phyloP scores from a whole-genome alignment of 73 alveolate species.

The Paramecium octaurelia region DNA sequence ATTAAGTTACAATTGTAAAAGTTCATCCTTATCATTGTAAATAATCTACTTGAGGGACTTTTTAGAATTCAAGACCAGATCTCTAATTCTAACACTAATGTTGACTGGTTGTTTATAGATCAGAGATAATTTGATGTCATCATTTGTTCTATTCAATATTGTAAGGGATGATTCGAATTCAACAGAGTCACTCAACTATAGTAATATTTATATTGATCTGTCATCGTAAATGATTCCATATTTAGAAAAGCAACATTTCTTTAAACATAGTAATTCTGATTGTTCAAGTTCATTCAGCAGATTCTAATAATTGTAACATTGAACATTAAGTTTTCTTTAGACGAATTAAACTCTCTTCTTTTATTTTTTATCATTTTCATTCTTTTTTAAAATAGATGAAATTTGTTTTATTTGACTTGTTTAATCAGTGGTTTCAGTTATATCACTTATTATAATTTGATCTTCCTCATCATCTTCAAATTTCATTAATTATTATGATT shows the following conservation, averaged over 20 bases:
- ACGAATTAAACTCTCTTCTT: not conserved
- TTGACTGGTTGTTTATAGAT: not conserved
- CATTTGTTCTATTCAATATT: not conserved
- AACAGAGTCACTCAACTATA: not conserved
- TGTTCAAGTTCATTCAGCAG: not conserved
- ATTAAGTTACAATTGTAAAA: not conserved
- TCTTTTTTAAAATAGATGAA: not conserved
- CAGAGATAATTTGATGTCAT: not conserved
- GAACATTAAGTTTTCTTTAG: not conserved
- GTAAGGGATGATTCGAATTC: not conserved
- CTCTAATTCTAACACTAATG: not conserved
- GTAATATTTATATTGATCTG: not conserved
- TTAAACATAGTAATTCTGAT: not conserved
- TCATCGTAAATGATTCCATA: not conserved
- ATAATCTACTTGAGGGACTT: not conserved
- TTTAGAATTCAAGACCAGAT: not conserved
- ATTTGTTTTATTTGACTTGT: not conserved
- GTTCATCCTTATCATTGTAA: not conserved
- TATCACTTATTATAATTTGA: not conserved
- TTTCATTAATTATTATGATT: not conserved
- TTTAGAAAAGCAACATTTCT: constrained; percentile 8
- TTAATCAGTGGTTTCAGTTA: not conserved
- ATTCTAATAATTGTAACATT: not conserved
- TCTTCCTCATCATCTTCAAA: not conserved
- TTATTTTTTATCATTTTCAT: not conserved